Evolutionary conservation across 768 basidiomycete species (phyloP), one percentile per base, ranked within the genome.

Genomic region (Termitomyces heimii): DNA sequence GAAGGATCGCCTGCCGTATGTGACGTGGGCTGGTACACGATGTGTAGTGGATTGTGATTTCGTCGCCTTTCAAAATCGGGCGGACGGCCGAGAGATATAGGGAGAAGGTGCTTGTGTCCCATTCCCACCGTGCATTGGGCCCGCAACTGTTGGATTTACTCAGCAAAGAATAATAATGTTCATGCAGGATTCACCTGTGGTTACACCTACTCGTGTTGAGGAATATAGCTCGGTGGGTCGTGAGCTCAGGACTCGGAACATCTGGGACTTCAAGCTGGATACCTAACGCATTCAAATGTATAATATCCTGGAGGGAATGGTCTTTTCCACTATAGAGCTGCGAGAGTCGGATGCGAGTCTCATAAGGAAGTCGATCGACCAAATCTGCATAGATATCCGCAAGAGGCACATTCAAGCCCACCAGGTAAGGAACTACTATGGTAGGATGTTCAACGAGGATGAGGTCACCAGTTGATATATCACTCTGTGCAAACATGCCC

Each of bases 401-500:
- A n/a, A 65, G 50, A 12, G 73, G 64, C 29, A 61, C 56, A 9
- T 62, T 68, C 54, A 54, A 68, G 61, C 34, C 66, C 59, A 60
- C 67, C 46, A 71, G 57, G 57, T 68, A 71, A 2, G 77, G 77
- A 22, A 71, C 68, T 42, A 79, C 70, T 40, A 78, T 61, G 9
- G 68, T 69, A 24, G 78, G 78, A 45, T 76, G 75, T 55, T 79
- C 76, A 28, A 65, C 59, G 13, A 72, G 52, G 43, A 78, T 71
- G 18, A 76, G 53, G 35, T 67, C 62, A 1, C 75, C 75, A 4
- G 66, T 60, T 22, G 67, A 58, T 10, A 77, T 70, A 22, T 65
- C 59, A 24, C 66, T 68, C 26, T 64, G 54, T 1, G 76, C 75
- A 55, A 77, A 76, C 65, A 75, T 67, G 1, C 72, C 76, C 16